Base-by-base conservation (phyloP, 2,329 filamentous ascomycete genomes). In the Colletotrichum incanum region DNA sequence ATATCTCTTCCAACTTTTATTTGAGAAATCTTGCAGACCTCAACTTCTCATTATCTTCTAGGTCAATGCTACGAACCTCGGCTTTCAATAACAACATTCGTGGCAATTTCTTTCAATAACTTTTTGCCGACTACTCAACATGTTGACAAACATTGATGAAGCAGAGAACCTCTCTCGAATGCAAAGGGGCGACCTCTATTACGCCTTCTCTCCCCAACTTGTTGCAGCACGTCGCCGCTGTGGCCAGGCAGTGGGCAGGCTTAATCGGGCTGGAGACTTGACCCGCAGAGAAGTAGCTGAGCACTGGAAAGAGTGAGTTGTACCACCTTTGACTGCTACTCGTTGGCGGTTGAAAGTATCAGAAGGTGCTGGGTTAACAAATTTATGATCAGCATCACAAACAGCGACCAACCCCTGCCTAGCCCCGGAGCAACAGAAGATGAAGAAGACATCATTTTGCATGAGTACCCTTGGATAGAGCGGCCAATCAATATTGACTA, bases 401-500 rank as follows among this genome's bases (percentile, higher is more conserved):
- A 87, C 45, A 91, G 94, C 79, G 82, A 86, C 39, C 87, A 85
- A 1, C 89, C 91, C 39, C 82, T 96, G 0, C 93, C 93, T 20
- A 87, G 90, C 0, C 82, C 79, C 18, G 87, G 86, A 5, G 77
- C 86, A 2, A 89, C 88, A 7, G 82, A 86, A 2, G 89, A 89
- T 65, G 90, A 90, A 74, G 93, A 96, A 73, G 91, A 92, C 12
- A 85, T 82, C 18, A 83, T 91, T 2, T 88, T 96, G 45, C 84
- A 85, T 23, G 84, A 91, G 47, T 82, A 92, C 34, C 90, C 93
- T 0, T 94, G 90, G 88, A 85, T 95, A 28, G 91, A 93, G 72
- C 82, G 87, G 0, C 94, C 93, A 0, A 84, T 96, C 60, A 88
- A 86, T 50, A 87, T 93, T 71, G 94, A 96, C 81, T 96, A 96